phyloP scores from a whole-genome alignment of 495 filamentous ascomycete species.

The Xylaria curta region DNA sequence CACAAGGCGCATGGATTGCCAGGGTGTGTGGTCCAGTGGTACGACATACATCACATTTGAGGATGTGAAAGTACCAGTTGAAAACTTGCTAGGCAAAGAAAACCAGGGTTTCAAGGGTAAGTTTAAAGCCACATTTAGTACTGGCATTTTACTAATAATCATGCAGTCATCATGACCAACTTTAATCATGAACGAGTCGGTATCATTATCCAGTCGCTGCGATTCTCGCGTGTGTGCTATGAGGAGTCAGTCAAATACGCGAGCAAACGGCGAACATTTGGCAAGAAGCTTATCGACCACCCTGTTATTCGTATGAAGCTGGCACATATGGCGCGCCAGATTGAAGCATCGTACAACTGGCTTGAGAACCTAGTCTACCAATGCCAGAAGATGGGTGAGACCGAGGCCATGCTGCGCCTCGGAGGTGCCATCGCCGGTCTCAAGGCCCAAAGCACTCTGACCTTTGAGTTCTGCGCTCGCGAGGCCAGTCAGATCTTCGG shows the following conservation, averaged over 20 bases:
- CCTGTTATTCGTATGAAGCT: slow-evolving; percentile 98
- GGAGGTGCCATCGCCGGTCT: slow-evolving; percentile 93
- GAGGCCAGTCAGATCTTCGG: slow-evolving; percentile 98
- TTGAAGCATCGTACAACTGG: slow-evolving; percentile 96
- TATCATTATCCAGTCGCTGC: slow-evolving; percentile 95
- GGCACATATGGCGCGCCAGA: slow-evolving; percentile 96
- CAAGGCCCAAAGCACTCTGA: slow-evolving; percentile 90
- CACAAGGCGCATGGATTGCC: slow-evolving; percentile 96
- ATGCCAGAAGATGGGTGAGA: slow-evolving; percentile 89
- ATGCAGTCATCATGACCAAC: slow-evolving; percentile 93
- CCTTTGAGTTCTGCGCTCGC: slow-evolving; percentile 96
- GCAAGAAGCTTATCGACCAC: slow-evolving; percentile 94
- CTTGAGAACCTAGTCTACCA: slow-evolving; percentile 96
- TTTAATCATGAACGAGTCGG: slow-evolving; percentile 99
- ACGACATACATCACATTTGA: slow-evolving; percentile 98
- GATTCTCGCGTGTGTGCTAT: slow-evolving; percentile 96
- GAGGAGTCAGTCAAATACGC: slow-evolving; percentile 96
- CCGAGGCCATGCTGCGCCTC: slow-evolving; percentile 93
- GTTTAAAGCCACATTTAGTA: not conserved
- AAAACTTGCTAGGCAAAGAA: slow-evolving; percentile 96
- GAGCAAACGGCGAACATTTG: slow-evolving; percentile 94
- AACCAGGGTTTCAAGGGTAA: slow-evolving; percentile 94
- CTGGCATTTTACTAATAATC: not conserved
- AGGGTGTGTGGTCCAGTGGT: slow-evolving; percentile 92
- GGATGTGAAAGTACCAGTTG: slow-evolving; percentile 97